Percentiles rank a stretch among this genome's conserved stretches.
phyloP scores from a whole-genome alignment of 257 asterid species.

The Petrea volubilis region DNA sequence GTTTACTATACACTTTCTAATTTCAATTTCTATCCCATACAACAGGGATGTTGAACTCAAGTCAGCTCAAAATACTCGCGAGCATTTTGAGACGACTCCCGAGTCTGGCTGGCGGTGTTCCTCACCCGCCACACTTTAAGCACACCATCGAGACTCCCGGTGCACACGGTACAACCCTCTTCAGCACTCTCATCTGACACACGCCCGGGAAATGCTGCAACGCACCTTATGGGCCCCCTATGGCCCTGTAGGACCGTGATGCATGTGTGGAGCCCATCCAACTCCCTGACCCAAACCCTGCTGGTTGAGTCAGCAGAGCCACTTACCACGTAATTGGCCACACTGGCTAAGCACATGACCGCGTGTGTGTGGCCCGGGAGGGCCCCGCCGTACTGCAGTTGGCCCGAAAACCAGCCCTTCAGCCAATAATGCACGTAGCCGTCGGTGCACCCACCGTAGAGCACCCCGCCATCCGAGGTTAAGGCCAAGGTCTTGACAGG shows the following conservation, averaged over 20 bases:
- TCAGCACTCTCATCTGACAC: slow-evolving; percentile 47
- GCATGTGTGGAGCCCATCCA: slow-evolving; percentile 65
- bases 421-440: slow-evolving; percentile 93
- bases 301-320: slow-evolving; percentile 87
- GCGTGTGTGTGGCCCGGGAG: slow-evolving; percentile 89
- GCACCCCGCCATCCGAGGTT: slow-evolving; percentile 58
- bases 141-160: slow-evolving; percentile 88
- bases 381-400: slow-evolving; percentile 87
- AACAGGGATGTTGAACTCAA: slow-evolving; percentile 11
- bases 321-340: slow-evolving; percentile 53
- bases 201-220: slow-evolving; percentile 42
- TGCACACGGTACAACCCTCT: slow-evolving; percentile 77
- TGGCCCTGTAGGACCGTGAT: slow-evolving; percentile 78
- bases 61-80: slow-evolving; percentile 71
- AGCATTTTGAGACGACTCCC: slow-evolving; percentile 31
- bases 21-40: not conserved
- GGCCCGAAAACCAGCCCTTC: slow-evolving; percentile 90
- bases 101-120: slow-evolving; percentile 21
- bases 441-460: slow-evolving; percentile 90
- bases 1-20: not conserved
- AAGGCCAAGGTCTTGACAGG: slow-evolving; percentile 81
- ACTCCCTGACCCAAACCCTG: slow-evolving; percentile 71
- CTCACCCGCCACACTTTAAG: slow-evolving; percentile 78
- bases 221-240: slow-evolving; percentile 82
- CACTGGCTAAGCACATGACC: slow-evolving; percentile 70